Percentiles rank a stretch among this genome's conserved stretches.
Evolutionary conservation across 148 eudicot species (phyloP).

Genomic region (Rhododendron ferrugineum): DNA sequence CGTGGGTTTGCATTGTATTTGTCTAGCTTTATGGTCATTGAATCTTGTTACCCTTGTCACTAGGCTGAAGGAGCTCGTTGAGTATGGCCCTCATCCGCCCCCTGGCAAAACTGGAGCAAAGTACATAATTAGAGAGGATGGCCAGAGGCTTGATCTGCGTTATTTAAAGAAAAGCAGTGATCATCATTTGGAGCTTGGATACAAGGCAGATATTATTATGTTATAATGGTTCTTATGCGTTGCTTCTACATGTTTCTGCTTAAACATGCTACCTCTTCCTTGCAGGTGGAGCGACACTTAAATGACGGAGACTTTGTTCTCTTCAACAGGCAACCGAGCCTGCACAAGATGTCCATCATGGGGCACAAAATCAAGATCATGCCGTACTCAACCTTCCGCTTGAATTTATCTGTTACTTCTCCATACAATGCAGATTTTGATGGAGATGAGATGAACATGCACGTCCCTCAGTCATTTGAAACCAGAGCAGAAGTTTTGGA

Average conservation of each 20-base stretch:
- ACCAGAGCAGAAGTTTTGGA: slow-evolving; percentile 97
- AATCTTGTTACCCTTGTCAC: background rate
- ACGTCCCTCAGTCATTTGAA: slow-evolving; percentile 98
- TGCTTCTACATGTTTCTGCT: background rate
- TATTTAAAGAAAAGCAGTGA: slow-evolving; percentile 96
- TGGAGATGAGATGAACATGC: slow-evolving; percentile 99
- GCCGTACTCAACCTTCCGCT: slow-evolving; percentile 96
- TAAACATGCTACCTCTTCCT: slow-evolving; percentile 10
- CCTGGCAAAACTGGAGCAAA: slow-evolving; percentile 99
- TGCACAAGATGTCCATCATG: slow-evolving; percentile 99
- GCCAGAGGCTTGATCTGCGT: slow-evolving; percentile 99
- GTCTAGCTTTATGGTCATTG: background rate
- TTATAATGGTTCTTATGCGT: background rate
- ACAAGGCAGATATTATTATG: slow-evolving; percentile 46
- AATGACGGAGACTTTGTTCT: slow-evolving; percentile 97
- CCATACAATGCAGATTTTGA: slow-evolving; percentile 99
- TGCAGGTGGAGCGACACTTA: slow-evolving; percentile 93
- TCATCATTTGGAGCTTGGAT: slow-evolving; percentile 95
- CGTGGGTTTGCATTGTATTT: background rate
- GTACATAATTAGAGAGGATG: slow-evolving; percentile 96
- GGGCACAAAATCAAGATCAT: slow-evolving; percentile 96
- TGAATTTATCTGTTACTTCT: slow-evolving; percentile 91
- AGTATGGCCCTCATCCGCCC: slow-evolving; percentile 98
- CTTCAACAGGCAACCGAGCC: slow-evolving; percentile 99
- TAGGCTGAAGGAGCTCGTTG: slow-evolving; percentile 98